Percentiles rank a stretch among this genome's conserved stretches.
These are phyloP conservation scores for Trichoderma asperelloides DNA, from an alignment of 495 filamentous ascomycete species.

Conservation along the genomic window DNA sequence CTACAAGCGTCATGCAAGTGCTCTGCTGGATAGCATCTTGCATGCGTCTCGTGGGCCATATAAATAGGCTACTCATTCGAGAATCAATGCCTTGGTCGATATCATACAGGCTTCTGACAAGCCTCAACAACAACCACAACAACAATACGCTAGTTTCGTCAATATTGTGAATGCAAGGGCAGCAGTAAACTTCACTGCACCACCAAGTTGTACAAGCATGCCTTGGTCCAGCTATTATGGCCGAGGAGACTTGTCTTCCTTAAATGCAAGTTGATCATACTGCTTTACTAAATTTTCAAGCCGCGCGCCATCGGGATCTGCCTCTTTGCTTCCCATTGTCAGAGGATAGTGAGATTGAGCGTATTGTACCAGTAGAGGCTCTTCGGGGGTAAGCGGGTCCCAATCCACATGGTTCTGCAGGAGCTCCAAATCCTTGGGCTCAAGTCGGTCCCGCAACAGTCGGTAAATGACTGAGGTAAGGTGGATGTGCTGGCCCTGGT, in stretches of 20 bases:
- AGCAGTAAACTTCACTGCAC: no score
- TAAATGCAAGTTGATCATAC: background rate
- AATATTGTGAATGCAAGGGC: no score
- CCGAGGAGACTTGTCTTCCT: background rate
- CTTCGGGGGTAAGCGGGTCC: background rate
- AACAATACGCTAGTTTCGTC: no score
- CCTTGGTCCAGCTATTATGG: no score
- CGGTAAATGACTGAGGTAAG: conserved; percentile 10
- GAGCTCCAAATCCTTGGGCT: background rate
- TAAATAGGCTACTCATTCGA: no score
- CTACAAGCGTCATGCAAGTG: no score
- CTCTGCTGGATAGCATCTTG: no score
- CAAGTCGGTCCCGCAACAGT: background rate
- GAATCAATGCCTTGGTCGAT: no score
- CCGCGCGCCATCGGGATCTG: background rate
- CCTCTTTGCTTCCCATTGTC: background rate
- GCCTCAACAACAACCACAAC: no score
- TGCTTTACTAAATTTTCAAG: background rate
- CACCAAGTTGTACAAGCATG: no score
- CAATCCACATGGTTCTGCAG: background rate
- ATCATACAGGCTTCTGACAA: no score
- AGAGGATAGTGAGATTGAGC: background rate
- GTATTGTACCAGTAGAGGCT: background rate
- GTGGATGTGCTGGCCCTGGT: conserved; percentile 22
- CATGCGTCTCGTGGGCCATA: no score